These are phyloP conservation scores for Croton setiger DNA, from an alignment of 441 rosid genomes.

Conservation along the genomic window DNA sequence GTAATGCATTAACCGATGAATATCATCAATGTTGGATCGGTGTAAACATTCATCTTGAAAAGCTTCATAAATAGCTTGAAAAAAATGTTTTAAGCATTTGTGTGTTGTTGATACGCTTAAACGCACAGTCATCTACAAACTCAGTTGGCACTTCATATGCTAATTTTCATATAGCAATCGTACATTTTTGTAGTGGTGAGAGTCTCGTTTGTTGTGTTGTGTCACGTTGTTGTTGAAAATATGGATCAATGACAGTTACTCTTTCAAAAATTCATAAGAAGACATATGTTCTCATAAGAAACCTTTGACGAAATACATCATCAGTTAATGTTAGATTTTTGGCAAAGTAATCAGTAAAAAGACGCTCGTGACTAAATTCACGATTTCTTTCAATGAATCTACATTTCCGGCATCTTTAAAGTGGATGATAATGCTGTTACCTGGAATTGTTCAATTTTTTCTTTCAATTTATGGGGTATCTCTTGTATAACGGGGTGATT, in stretches of 20 bases:
- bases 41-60: background rate
- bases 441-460: background rate
- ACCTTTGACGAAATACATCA: background rate
- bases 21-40: background rate
- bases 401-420: background rate
- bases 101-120: background rate
- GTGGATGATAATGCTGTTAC: background rate
- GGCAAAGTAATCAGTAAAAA: too few species aligned
- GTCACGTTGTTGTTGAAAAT: background rate
- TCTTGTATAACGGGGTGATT: too few species aligned
- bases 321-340: too few species aligned
- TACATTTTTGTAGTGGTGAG: background rate
- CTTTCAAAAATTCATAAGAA: background rate
- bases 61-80: background rate
- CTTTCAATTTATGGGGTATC: background rate
- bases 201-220: background rate
- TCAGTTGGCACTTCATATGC: background rate
- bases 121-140: background rate
- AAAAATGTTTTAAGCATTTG: background rate
- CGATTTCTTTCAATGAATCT: too few species aligned
- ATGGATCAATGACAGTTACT: background rate
- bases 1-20: background rate
- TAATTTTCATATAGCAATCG: background rate
- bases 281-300: background rate
- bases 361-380: too few species aligned